These are phyloP conservation scores for Kluyveromyces sp. DNA, from an alignment of 1,139 yeast species.

Conservation along the genomic window DNA sequence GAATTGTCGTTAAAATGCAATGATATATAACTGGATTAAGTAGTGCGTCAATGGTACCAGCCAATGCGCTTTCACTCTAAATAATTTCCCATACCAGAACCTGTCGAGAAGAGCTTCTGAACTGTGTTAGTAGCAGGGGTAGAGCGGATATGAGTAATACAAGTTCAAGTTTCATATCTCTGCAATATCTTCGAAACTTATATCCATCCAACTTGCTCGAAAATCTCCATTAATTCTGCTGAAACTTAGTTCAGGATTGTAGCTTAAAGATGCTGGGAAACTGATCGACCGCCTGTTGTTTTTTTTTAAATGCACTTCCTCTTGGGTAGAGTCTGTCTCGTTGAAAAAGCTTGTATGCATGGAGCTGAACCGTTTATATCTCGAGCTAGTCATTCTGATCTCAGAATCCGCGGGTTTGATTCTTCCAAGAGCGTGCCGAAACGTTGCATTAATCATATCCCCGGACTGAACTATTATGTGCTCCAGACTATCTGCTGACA, in stretches of 20 bases:
- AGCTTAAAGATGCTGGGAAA: constrained; percentile 8
- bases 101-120: too few relatives aligned
- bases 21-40: not conserved
- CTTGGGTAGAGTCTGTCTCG: not conserved
- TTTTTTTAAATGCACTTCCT: not conserved
- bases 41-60: not conserved
- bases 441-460: constrained; percentile 18
- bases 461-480: not conserved
- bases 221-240: not conserved
- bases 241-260: not conserved
- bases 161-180: not conserved
- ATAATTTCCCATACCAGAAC: not conserved
- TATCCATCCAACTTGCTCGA: constrained; percentile 13
- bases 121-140: too few relatives aligned
- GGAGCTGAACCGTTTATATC: constrained; percentile 9
- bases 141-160: not conserved
- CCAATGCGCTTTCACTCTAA: not conserved
- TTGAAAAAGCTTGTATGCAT: constrained; percentile 2
- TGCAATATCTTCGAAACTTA: constrained; percentile 10
- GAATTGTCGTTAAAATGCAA: not conserved
- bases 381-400: not conserved
- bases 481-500: constrained; percentile 1
- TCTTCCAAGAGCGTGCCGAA: constrained; percentile 18
- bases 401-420: constrained; percentile 6
- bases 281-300: constrained; percentile 12